A percentile compares a stretch with the other conserved stretches of the same genome.
Evolutionary conservation across 2,329 filamentous ascomycete genomes (phyloP).

Genomic region (Fusarium scirpi): DNA sequence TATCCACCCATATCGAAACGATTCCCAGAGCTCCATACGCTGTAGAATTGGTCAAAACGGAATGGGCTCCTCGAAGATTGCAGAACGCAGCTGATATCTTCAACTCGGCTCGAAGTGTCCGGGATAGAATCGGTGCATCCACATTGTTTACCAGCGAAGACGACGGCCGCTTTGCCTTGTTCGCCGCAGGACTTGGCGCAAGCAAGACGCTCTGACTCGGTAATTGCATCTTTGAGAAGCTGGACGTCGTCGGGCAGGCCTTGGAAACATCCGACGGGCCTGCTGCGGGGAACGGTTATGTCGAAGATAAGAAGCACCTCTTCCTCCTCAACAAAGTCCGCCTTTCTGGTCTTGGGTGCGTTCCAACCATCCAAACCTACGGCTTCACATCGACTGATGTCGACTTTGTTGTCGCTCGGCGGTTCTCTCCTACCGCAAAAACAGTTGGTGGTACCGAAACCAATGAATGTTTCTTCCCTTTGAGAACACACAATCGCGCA

Average conservation of each 20-base stretch:
- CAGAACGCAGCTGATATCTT: background rate
- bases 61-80: background rate
- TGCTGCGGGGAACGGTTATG: fast-evolving
- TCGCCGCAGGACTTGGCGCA: background rate
- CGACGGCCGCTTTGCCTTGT: background rate
- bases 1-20: background rate
- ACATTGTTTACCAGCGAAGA: background rate
- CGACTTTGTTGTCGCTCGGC: background rate
- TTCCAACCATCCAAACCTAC: background rate
- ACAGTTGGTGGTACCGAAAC: background rate
- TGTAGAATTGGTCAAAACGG: background rate
- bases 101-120: background rate
- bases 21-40: background rate
- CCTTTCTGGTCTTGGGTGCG: background rate
- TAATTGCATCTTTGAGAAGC: background rate
- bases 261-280: background rate
- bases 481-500: background rate
- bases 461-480: background rate
- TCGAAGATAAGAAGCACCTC: background rate
- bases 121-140: background rate
- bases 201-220: background rate
- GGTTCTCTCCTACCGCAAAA: background rate
- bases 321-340: fast-evolving
- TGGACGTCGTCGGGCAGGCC: background rate
- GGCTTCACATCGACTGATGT: background rate